Base-by-base conservation (phyloP, 257 asterid species). In the Plantago elongata region DNA sequence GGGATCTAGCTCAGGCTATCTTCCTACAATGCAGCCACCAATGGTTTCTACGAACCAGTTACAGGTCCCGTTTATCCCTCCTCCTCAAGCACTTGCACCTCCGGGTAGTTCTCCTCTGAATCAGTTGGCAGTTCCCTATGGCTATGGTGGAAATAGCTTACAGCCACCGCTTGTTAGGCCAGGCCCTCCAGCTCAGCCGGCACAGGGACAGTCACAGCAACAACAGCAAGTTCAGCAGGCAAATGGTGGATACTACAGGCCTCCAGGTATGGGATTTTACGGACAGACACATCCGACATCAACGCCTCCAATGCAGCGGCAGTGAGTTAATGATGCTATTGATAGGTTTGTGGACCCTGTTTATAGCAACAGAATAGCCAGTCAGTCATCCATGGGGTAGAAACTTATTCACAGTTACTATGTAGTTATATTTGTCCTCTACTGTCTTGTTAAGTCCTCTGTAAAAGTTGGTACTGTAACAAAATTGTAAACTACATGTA, bases 221-320 rank as follows among this genome's bases (percentile, higher is more conserved):
- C 75, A 54, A 50, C 79, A 47, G 68, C 72, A 54, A 45, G 80
- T 37, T 11, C 85, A 57, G 55, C 76, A 84, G 15, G 68, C 71
- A 14, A 81, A 65, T 60, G 79, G 91, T 6, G 88, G 86, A 58
- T 89, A 70, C 71, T 93, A 81, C 57, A 77, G 94, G 70, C 91
- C 95, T 10, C 71, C 85, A 0, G 97, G 97, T 17, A 64, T 83
- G 13, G 99, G 97, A 59, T 93, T 89, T 63, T 87, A 83, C 48
- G 94, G 94, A 66, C 95, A 84, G 64, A 79, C 78, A 74, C 97
- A 83, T 78, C 95, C 84, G 77, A 79, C 91, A 16, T 73, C 97
- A 4, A 76, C 96, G 3, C 95, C 94, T 9, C 92, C 97, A 18
- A 82, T 83, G 50, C 90, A 90, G 50, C 78, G 96, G 67, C 99